Evolutionary conservation across 192 early-diverging fungal species (phyloP), one percentile per base, ranked within the genome.

Genomic region (Cetraspora pellucida): DNA sequence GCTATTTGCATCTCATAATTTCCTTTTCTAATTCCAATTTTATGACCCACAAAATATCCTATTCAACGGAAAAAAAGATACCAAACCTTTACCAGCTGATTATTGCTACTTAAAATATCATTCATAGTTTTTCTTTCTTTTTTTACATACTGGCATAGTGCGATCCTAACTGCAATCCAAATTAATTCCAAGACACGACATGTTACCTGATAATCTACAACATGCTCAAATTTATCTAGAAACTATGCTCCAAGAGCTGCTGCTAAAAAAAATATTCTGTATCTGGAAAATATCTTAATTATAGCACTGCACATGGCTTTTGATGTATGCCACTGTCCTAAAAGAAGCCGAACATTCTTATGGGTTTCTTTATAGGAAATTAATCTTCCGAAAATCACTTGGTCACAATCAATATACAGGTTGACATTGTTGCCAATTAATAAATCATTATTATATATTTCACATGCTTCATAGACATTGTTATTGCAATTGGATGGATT

Each of bases 101-200:
- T 63, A 37, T 63, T 63, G 9, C 31, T 10, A 63, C 9, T 63
- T 23, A 63, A 63, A 31, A 63, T 63, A 25, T 63, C 21, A 63
- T 25, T 27, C 61, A 63, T 63, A 21, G 25, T 63, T 63, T 63
- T 27, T 31, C 23, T 23, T 27, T 27, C 31, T 14, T 37, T 63
- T 63, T 63, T 27, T 63, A 63, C 61, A 63, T 63, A 63, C 27
- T 63, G 61, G 10, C 61, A 63, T 16, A 31, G n/a, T 63, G 21
- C 21, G 4, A 63, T 63, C 2, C 61, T 23, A 27, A 63, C 61
- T 31, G 61, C 61, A 25, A 63, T 25, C 61, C 61, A 63, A 16
- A 63, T 63, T 63, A 63, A 63, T 25, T 63, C 61, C 61, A 63
- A 27, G 61, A 63, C 61, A 63, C 31, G 61, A 63, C 61, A 63